Conservation (phyloP, 192 early-diverging fungal species). For the Helicostylum pulchrum region DNA sequence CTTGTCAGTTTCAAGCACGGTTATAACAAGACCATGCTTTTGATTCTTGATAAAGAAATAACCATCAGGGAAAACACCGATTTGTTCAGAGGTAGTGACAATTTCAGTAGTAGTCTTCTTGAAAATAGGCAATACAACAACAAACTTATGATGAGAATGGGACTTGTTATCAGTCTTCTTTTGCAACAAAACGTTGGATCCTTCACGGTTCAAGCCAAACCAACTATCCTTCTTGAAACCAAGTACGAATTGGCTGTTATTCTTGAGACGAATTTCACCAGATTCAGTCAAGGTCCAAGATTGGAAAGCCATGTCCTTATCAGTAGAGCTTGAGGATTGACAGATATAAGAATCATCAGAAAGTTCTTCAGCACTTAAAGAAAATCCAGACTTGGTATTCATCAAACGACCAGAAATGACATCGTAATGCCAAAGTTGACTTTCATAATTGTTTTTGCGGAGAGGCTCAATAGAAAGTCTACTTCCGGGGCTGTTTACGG, state of each 20-base stretch:
- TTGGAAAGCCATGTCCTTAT: neutral
- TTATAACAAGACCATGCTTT: slow-evolving; percentile 22
- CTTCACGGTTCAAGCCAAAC: slow-evolving; percentile 25
- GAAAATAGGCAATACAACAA: slow-evolving; percentile 25
- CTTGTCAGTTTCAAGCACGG: slow-evolving; percentile 23
- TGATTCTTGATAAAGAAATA: slow-evolving; percentile 42
- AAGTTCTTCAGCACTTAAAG: slow-evolving; percentile 20
- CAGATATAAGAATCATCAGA: slow-evolving; percentile 12
- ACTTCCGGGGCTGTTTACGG: neutral
- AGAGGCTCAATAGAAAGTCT: slow-evolving; percentile 19
- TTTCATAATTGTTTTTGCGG: slow-evolving; percentile 20
- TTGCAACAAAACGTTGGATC: slow-evolving; percentile 19
- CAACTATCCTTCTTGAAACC: slow-evolving; percentile 29
- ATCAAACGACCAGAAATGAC: neutral
- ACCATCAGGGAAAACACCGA: slow-evolving; percentile 29
- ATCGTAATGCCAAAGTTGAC: slow-evolving; percentile 30
- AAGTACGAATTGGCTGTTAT: neutral
- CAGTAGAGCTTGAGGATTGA: slow-evolving; percentile 5
- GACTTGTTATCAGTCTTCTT: slow-evolving; percentile 8
- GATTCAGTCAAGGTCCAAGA: slow-evolving; percentile 8
- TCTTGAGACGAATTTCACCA: slow-evolving; percentile 18
- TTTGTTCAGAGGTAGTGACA: neutral
- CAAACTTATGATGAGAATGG: slow-evolving; percentile 9
- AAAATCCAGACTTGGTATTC: slow-evolving; percentile 24
- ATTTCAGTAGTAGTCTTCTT: slow-evolving; percentile 12